A percentile compares a stretch with the other conserved stretches of the same genome.
These are phyloP conservation scores for Keithomyces neogunnii DNA, from an alignment of 2,329 filamentous ascomycete genomes.

Conservation along the genomic window DNA sequence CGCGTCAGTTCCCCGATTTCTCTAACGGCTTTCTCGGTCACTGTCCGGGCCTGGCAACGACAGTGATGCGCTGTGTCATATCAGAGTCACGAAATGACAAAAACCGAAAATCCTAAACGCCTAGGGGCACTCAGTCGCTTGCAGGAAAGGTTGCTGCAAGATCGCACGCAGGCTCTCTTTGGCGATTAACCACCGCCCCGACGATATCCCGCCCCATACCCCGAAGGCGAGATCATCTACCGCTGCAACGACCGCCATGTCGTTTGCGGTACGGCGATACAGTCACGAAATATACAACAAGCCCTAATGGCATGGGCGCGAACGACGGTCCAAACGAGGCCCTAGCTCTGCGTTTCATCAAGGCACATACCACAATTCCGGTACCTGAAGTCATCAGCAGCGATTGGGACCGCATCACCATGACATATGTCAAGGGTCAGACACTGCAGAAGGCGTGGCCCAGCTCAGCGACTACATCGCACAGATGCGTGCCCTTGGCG, in stretches of 20 bases:
- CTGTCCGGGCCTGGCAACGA: neutral
- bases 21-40: neutral
- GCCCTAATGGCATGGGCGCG: constrained; percentile 10
- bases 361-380: constrained; percentile 15
- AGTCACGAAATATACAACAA: constrained; percentile 14
- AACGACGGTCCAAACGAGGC: constrained; percentile 13
- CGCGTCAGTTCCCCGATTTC: neutral
- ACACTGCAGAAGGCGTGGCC: constrained; percentile 16
- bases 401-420: constrained; percentile 18
- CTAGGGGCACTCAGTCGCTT: neutral
- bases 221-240: constrained; percentile 13
- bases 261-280: constrained; percentile 10
- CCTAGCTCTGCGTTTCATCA: constrained; percentile 10
- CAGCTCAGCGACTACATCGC: constrained; percentile 15
- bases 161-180: neutral
- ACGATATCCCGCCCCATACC: constrained; percentile 12
- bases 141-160: neutral
- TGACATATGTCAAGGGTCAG: constrained; percentile 18
- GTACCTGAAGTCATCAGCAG: constrained; percentile 17
- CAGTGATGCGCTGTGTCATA: neutral
- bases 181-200: constrained; percentile 10
- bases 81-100: neutral
- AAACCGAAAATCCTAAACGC: neutral
- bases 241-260: constrained; percentile 3
- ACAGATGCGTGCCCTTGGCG: constrained; percentile 13